phyloP scores from a whole-genome alignment of 495 filamentous ascomycete genomes.

The Aspergillus sclerotiicarbonarius region DNA sequence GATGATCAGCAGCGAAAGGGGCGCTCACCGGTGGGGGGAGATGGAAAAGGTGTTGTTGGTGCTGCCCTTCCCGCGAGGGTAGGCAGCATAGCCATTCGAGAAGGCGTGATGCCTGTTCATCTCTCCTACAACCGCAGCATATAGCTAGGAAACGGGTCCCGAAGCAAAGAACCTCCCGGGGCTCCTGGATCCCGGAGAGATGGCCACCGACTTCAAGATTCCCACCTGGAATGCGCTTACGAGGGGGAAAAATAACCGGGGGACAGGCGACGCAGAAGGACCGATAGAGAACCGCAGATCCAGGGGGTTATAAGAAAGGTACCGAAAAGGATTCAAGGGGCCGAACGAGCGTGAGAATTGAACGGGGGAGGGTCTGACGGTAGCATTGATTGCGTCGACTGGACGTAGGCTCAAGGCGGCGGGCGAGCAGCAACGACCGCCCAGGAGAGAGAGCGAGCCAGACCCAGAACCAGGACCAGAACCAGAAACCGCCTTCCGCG shows the following conservation, averaged over 20 bases:
- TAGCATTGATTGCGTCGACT: neutral
- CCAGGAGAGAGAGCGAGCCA: neutral
- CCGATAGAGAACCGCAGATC: neutral
- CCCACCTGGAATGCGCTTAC: conserved; percentile 1
- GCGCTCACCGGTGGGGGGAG: conserved; percentile 75
- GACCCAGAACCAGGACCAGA: neutral
- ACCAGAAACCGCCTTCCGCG: too few species aligned
- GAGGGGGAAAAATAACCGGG: neutral
- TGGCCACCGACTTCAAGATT: neutral
- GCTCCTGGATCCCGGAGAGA: conserved; percentile 13
- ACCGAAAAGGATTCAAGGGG: neutral
- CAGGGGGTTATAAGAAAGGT: neutral
- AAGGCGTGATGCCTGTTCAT: conserved; percentile 67
- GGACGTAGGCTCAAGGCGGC: neutral
- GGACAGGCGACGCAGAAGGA: neutral
- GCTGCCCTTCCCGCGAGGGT: conserved; percentile 55
- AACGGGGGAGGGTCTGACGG: neutral
- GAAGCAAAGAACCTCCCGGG: conserved; percentile 9
- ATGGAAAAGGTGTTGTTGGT: conserved; percentile 71
- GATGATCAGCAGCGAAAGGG: neutral
- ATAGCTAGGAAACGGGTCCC: conserved; percentile 15
- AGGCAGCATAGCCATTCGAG: conserved; percentile 72
- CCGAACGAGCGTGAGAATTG: neutral
- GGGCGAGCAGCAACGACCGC: neutral
- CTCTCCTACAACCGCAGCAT: conserved; percentile 27